phyloP scores from a whole-genome alignment of 139 green algal genomes.

The Chlorella ohadii region DNA sequence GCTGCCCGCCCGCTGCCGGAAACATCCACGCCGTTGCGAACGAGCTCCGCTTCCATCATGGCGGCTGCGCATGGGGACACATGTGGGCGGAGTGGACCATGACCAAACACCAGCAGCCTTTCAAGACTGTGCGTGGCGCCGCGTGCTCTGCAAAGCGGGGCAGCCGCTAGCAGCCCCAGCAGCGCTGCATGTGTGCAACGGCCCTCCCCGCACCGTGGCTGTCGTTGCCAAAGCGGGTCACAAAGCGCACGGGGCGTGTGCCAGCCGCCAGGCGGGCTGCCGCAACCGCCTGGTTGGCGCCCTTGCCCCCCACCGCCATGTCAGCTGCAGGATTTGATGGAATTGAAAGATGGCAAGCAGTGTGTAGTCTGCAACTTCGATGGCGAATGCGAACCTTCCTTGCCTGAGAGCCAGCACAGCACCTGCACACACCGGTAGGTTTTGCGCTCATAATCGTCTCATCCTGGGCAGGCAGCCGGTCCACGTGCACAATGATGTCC shows the following conservation, averaged over 20 bases:
- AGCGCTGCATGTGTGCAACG: not conserved
- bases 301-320: constrained; percentile 55
- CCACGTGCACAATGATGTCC: constrained; percentile 51
- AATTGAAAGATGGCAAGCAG: not conserved
- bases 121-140: too few relatives aligned
- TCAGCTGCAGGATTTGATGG: not conserved
- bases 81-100: too few relatives aligned
- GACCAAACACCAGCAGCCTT: too few relatives aligned
- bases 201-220: constrained; percentile 21
- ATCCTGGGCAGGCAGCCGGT: constrained; percentile 41
- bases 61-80: too few relatives aligned
- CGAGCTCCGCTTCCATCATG: constrained; percentile 53
- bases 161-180: not conserved
- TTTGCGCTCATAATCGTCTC: constrained; percentile 49
- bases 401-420: not conserved
- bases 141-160: too few relatives aligned
- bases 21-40: constrained; percentile 50
- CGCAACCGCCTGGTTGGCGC: constrained; percentile 76
- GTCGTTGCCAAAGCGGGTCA: constrained; percentile 68
- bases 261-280: constrained; percentile 40
- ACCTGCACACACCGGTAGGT: not conserved
- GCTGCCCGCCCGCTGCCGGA: constrained; percentile 18
- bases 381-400: not conserved
- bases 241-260: constrained; percentile 34
- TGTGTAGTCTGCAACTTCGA: too few relatives aligned